Evolutionary conservation across 2,329 filamentous ascomycete genomes (phyloP), one percentile per base, ranked within the genome.

Genomic region (Lizonia empirigonia): DNA sequence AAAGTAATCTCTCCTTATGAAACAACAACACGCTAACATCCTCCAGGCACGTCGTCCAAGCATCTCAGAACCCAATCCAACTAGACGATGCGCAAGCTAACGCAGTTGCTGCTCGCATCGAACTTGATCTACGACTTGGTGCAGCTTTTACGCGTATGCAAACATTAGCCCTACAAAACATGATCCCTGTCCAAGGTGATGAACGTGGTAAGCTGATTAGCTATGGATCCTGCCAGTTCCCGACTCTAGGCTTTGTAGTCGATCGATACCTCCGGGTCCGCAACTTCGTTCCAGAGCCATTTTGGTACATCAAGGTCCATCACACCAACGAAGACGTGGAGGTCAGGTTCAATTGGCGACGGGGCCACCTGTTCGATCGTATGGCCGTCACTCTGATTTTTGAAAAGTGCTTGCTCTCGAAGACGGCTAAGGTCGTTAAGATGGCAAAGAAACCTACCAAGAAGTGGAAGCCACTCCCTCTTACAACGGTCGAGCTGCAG

Each of bases 151-250:
- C 94, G 22, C 85, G 94, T 16, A 89, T 95, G 70, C 83, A 96
- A 57, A 96, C 91, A 0, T 82, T 89, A 47, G 89, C 82, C 55
- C 79, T 99, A n/a, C 85, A 89, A 55, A 74, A 80, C 0, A 78
- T 97, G 22, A 86, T 90, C 7, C 86, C 65, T 2, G 56, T 83
- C 0, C 81, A 83, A 1, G 75, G 95, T 53, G 79, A 83, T 32
- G 78, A 85, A 37, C 78, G 85, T 2, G 78, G 84, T 47, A 73
- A 72, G 32, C 77, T 88, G 1, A 82, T 96, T 40, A 96, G 91
- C 71, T 96, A 97, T 67, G 91, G 90, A 84, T 96, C 92, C 4
- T 99, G 94, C 61, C 94, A 99, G 71, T 99, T 99, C 65, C 94
- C 94, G 1, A 97, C 94, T 0, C 80, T 99, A 5, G 94, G 94